These are phyloP conservation scores for Lignosus rhinocerotis DNA, from an alignment of 1,284 basidiomycete species.

Conservation along the genomic window DNA sequence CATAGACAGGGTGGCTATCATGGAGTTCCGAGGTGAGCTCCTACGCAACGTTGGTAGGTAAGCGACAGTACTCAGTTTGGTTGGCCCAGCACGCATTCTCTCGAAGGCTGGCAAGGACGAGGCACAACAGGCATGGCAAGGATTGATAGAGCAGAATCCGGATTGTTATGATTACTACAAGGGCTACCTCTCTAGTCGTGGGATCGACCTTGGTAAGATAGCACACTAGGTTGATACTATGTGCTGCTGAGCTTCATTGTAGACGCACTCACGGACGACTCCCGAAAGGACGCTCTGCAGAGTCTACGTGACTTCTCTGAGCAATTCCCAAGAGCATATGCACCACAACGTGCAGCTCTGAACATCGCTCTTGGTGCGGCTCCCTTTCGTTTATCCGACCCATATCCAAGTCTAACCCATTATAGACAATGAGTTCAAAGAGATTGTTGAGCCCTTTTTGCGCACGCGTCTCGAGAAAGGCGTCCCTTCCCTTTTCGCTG, in stretches of 20 bases:
- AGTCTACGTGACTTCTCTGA: slow-evolving; percentile 61
- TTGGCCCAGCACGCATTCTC: slow-evolving; percentile 65
- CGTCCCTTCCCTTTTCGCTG: slow-evolving; percentile 92
- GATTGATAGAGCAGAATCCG: slow-evolving; percentile 83
- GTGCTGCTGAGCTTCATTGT: background rate
- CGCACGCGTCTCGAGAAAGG: slow-evolving; percentile 77
- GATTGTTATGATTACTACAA: slow-evolving; percentile 84
- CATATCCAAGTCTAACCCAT: background rate
- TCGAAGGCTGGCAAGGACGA: slow-evolving; percentile 67
- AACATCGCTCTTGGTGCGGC: slow-evolving; percentile 57
- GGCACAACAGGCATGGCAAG: slow-evolving; percentile 77
- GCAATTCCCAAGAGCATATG: slow-evolving; percentile 68
- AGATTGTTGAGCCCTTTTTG: slow-evolving; percentile 73
- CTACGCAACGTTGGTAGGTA: slow-evolving; percentile 10
- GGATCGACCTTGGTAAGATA: slow-evolving; percentile 61
- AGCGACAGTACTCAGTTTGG: slow-evolving; percentile 11
- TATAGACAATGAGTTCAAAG: slow-evolving; percentile 64
- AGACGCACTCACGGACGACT: slow-evolving; percentile 51
- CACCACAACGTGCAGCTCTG: slow-evolving; percentile 75
- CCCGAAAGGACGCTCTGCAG: slow-evolving; percentile 54
- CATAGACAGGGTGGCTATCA: slow-evolving; percentile 70
- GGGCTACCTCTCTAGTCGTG: slow-evolving; percentile 69
- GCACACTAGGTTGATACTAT: background rate
- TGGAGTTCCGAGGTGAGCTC: slow-evolving; percentile 67
- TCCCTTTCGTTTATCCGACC: background rate